These are phyloP conservation scores for Gynochthodes officinalis DNA, from an alignment of 257 asterid genomes.

Conservation along the genomic window DNA sequence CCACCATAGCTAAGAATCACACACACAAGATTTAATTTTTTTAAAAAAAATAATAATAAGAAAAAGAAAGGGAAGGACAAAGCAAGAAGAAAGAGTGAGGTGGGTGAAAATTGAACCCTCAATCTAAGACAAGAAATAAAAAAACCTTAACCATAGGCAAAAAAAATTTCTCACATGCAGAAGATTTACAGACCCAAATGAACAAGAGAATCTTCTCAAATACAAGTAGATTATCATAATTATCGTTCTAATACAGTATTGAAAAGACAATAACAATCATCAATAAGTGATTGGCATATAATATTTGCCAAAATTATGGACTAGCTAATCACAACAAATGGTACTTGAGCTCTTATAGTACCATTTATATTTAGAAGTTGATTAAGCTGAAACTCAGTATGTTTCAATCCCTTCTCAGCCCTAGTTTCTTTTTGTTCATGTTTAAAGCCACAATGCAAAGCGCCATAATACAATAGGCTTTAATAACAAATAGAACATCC, in stretches of 20 bases:
- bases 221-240: neutral
- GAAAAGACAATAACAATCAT: neutral
- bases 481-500: neutral
- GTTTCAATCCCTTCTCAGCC: neutral
- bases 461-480: neutral
- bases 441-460: neutral
- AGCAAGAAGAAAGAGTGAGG: neutral
- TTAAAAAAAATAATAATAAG: neutral
- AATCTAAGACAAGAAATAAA: neutral
- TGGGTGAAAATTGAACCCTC: neutral
- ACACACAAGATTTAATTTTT: neutral
- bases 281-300: neutral
- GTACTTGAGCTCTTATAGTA: neutral
- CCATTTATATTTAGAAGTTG: constrained; percentile 1
- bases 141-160: neutral
- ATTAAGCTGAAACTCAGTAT: neutral
- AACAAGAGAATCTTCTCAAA: neutral
- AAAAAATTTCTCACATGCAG: neutral
- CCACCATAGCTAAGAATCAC: neutral
- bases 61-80: neutral
- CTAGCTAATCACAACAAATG: neutral
- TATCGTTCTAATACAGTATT: neutral
- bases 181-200: neutral
- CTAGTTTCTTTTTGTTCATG: neutral
- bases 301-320: neutral